A percentile compares a stretch with the other conserved stretches of the same genome.
phyloP scores from a whole-genome alignment of 352 stramenopile genomes.

The Phytopythium mirpurense region DNA sequence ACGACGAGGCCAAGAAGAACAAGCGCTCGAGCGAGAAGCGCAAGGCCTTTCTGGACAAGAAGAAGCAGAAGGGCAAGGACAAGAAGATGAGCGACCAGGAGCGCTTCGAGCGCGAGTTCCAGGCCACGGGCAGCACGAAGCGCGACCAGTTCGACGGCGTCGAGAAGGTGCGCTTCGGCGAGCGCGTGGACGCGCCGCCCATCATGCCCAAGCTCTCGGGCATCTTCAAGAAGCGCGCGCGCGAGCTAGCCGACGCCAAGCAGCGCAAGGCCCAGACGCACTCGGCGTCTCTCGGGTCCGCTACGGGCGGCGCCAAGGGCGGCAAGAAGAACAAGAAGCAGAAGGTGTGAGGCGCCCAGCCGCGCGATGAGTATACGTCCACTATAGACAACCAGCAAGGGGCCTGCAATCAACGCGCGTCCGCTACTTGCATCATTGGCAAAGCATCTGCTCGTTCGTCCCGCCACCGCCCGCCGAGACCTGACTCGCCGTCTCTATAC shows the following conservation, averaged over 20 bases:
- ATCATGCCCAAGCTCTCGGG: constrained; percentile 78
- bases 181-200: constrained; percentile 75
- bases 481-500: too few species aligned
- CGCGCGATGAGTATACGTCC: background rate
- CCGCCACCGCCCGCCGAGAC: too few species aligned
- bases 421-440: too few species aligned
- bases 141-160: constrained; percentile 68
- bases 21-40: constrained; percentile 68
- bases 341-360: background rate
- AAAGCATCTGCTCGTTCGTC: too few species aligned
- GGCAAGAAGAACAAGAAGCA: constrained; percentile 9
- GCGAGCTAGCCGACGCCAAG: constrained; percentile 35
- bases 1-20: constrained; percentile 77
- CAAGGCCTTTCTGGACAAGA: constrained; percentile 68
- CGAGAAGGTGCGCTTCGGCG: constrained; percentile 63
- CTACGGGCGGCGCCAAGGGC: constrained; percentile 6
- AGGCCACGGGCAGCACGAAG: constrained; percentile 56
- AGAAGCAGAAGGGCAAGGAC: constrained; percentile 67
- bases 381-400: background rate
- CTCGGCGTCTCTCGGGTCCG: constrained; percentile 1
- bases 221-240: constrained; percentile 77
- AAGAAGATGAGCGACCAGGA: constrained; percentile 83
- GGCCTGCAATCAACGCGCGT: background rate
- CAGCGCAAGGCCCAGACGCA: constrained; percentile 26
- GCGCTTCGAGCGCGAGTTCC: constrained; percentile 70